Conservation (phyloP, 345 rosid genomes). For the Alliaria petiolata region DNA sequence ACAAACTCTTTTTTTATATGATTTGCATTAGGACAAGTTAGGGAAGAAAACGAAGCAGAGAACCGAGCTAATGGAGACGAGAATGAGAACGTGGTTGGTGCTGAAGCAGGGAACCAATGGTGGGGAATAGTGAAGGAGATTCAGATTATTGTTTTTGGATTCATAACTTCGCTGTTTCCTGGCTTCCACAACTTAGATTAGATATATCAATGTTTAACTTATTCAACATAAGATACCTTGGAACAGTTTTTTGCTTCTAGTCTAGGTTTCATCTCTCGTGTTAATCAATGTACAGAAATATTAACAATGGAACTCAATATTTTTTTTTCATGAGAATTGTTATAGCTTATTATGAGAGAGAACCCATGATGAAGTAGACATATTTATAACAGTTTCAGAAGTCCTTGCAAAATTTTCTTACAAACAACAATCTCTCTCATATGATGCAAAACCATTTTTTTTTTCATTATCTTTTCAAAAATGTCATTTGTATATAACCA, state of each 20-base stretch:
- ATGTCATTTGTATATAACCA: too few species aligned
- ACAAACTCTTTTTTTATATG: neutral
- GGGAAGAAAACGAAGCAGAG: constrained; percentile 46
- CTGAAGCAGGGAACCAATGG: constrained; percentile 53
- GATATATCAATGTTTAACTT: neutral
- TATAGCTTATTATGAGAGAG: neutral
- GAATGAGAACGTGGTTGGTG: constrained; percentile 48
- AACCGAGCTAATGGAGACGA: constrained; percentile 38
- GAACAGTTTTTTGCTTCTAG: neutral
- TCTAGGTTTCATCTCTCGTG: neutral
- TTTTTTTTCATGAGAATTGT: too few species aligned
- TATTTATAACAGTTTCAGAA: neutral
- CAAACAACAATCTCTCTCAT: too few species aligned
- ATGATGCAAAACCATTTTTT: neutral
- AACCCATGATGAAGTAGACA: neutral
- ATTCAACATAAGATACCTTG: neutral
- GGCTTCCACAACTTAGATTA: constrained; percentile 84
- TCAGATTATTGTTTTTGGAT: constrained; percentile 80
- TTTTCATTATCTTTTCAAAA: too few species aligned
- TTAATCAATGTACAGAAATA: neutral
- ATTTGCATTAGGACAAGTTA: constrained; percentile 46
- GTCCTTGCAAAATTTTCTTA: neutral
- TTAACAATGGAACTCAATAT: neutral
- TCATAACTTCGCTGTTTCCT: constrained; percentile 79
- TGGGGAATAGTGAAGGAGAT: constrained; percentile 90